Evolutionary conservation across 2,329 filamentous ascomycete species (phyloP), one percentile per base, ranked within the genome.

Genomic region (Colletotrichum sp.): DNA sequence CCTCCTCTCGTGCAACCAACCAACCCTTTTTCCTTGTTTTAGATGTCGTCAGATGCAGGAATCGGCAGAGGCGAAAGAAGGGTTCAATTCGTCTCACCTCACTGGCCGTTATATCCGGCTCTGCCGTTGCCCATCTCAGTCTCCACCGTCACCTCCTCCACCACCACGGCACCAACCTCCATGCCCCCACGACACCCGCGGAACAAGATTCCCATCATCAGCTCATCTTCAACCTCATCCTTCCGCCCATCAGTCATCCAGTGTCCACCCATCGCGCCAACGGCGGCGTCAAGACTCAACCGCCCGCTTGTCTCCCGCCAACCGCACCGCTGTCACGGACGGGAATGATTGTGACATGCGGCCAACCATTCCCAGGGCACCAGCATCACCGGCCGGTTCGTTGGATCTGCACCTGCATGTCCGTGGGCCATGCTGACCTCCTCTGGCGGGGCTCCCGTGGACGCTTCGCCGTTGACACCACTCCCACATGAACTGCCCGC

Each of bases 331-430:
- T 60, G 60, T 71, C 60, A 71, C 48, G 34, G 68, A 66, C 68
- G 60, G 72, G 72, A 74, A 30, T 61, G 34, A 19, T 32, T 61
- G 1, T 61, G 60, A 71, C 61, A 39, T 74, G 72, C 72, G 66
- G 72, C 71, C 71, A 36, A 73, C 55, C 65, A 30, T n/a, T 30
- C 15, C 39, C 19, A 48, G 39, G 39, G 39, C 59, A 39, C 36
- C 36, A 69, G 65, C 57, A 25, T 68, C 65, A 28, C 55, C 64
- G 64, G 71, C 55, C 55, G 36, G 25, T 68, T 69, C 55, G 57
- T 32, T 69, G 71, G 71, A 57, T 72, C 57, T 70, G 65, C 72
- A 60, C 30, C 60, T 66, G 68, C 68, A 65, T 66, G 59, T 15
- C 44, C 68, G 32, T 34, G 39, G 19, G 28, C 68, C 70, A 32